Conservation (phyloP, 208 protist genomes). For the Leishmania gerbilli region DNA sequence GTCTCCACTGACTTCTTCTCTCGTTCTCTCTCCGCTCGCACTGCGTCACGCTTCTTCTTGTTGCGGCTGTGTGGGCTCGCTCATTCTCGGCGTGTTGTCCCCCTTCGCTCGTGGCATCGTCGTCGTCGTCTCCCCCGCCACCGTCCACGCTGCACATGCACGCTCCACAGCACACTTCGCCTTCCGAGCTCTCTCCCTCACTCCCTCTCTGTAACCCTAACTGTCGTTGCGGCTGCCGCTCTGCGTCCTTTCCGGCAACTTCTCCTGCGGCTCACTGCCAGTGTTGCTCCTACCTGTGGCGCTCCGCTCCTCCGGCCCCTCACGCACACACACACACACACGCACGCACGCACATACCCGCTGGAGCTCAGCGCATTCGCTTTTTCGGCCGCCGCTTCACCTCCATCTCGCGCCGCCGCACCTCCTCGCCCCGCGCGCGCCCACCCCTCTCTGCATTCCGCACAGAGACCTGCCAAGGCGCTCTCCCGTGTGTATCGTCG, state of each 20-base stretch:
- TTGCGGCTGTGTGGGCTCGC: no score
- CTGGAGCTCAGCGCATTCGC: background rate
- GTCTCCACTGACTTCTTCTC: background rate
- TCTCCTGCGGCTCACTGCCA: no score
- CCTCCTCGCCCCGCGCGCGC: no score
- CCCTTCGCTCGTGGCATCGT: no score
- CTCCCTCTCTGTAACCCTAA: no score
- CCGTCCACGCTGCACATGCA: background rate
- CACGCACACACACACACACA: background rate
- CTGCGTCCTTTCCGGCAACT: no score
- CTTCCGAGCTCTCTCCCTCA: background rate
- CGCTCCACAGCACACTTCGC: background rate
- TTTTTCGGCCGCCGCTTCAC: background rate
- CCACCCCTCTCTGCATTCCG: background rate
- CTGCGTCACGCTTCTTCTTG: no score
- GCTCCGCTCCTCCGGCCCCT: no score
- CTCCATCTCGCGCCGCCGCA: background rate
- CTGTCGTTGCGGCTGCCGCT: no score
- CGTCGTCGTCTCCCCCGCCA: no score
- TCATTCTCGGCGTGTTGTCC: no score
- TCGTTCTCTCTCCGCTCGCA: background rate
- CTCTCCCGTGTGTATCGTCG: conserved; percentile 7
- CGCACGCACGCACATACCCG: background rate
- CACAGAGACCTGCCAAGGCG: background rate
- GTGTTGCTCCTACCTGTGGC: background rate